A percentile compares a stretch with the other conserved stretches of the same genome.
Evolutionary conservation across 495 filamentous ascomycete genomes (phyloP).

Genomic region (Tuber microsphaerosporum): DNA sequence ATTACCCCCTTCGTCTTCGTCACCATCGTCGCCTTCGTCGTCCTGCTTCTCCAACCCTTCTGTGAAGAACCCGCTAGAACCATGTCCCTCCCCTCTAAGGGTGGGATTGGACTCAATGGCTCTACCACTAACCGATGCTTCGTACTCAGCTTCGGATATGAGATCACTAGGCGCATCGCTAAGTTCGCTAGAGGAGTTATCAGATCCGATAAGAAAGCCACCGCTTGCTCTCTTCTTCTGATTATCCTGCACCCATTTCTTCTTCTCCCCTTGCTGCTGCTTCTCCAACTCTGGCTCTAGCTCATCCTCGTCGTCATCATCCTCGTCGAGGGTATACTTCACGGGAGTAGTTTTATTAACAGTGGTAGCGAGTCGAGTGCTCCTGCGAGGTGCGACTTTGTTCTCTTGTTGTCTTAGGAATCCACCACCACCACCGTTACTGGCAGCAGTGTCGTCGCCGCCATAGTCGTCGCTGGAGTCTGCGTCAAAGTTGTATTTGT

Average conservation of each 20-base stretch:
- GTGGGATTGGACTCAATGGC: neutral
- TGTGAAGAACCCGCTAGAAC: neutral
- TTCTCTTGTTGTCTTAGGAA: neutral
- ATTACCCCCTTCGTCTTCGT: neutral
- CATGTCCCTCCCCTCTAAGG: neutral
- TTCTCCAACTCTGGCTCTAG: neutral
- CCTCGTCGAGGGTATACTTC: neutral
- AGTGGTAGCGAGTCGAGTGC: neutral
- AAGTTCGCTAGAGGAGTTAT: neutral
- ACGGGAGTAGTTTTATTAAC: neutral
- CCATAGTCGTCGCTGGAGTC: neutral
- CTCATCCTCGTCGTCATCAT: neutral
- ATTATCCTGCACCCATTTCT: neutral
- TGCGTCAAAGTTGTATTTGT: neutral
- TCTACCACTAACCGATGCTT: neutral
- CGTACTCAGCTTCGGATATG: neutral
- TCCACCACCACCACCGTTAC: neutral
- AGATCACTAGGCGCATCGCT: neutral
- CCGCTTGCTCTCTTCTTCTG: neutral
- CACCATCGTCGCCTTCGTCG: neutral
- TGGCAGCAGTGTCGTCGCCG: neutral
- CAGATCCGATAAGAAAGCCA: neutral
- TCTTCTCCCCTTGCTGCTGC: neutral
- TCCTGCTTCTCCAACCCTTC: neutral
- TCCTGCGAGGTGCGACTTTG: neutral